A percentile compares a stretch with the other conserved stretches of the same genome.
phyloP scores from a whole-genome alignment of 441 rosid species.

The Erodium chrysanthum region DNA sequence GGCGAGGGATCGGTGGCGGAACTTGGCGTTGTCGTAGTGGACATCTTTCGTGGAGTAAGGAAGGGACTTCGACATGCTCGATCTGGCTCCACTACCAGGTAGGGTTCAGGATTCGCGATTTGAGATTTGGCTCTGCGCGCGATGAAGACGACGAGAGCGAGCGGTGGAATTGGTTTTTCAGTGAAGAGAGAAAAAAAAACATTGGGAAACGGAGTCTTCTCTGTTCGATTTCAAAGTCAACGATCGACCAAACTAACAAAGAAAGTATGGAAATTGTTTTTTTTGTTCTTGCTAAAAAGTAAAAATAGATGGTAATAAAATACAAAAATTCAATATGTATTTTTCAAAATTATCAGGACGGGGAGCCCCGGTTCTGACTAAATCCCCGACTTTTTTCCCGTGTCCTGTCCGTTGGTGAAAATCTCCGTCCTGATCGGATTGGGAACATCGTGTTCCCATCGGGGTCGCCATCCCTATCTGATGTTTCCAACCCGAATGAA shows the following conservation, averaged over 20 bases:
- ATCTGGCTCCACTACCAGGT: neutral
- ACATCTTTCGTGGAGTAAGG: constrained; percentile 79
- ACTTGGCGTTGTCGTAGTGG: constrained; percentile 88
- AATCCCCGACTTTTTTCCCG: too few species aligned
- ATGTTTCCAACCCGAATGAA: too few species aligned
- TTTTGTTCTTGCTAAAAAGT: too few species aligned
- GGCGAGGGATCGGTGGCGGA: constrained; percentile 65
- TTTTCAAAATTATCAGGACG: too few species aligned
- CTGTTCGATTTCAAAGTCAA: neutral
- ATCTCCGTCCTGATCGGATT: too few species aligned
- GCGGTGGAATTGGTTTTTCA: neutral
- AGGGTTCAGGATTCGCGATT: neutral
- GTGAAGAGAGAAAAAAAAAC: neutral
- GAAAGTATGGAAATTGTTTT: too few species aligned
- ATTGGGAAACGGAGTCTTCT: neutral
- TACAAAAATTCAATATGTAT: too few species aligned
- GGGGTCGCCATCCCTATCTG: too few species aligned
- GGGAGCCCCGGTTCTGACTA: too few species aligned
- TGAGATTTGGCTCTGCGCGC: neutral
- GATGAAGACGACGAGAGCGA: neutral
- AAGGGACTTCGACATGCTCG: constrained; percentile 57
- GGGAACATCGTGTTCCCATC: too few species aligned
- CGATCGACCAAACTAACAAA: neutral
- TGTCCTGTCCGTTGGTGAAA: too few species aligned
- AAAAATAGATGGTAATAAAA: too few species aligned